Conservation (phyloP, 305 asterid species). For the Solanum hybrid region DNA sequence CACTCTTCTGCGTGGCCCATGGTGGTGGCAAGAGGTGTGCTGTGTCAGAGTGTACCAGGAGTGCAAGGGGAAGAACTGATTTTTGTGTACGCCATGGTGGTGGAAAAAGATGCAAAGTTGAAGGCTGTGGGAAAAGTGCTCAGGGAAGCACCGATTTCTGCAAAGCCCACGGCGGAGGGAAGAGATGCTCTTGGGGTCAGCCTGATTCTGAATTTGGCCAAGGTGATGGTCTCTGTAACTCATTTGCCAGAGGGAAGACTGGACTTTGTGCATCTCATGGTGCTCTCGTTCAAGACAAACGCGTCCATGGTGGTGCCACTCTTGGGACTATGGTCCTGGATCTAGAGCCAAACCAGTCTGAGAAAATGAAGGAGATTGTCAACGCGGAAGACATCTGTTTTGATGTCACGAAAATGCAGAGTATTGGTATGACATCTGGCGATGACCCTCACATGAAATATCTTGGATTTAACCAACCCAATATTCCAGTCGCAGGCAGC, state of each 20-base stretch:
- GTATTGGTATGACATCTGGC: conserved; percentile 19
- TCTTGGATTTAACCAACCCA: conserved; percentile 17
- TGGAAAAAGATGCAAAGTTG: conserved; percentile 84
- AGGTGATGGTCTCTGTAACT: conserved; percentile 55
- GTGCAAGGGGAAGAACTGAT: conserved; percentile 96
- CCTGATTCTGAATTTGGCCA: conserved; percentile 56
- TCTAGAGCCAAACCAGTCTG: conserved; percentile 15
- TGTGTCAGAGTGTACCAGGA: conserved; percentile 73
- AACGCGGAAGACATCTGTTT: conserved; percentile 26
- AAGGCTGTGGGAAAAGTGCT: conserved; percentile 84
- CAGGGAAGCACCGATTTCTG: conserved; percentile 99
- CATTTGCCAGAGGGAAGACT: conserved; percentile 72
- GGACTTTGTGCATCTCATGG: conserved; percentile 79
- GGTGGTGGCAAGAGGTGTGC: conserved; percentile 97
- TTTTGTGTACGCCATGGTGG: conserved; percentile 95
- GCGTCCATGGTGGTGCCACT: conserved; percentile 86
- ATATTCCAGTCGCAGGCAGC: conserved; percentile 21
- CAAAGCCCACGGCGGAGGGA: conserved; percentile 98
- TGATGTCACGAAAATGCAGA: conserved; percentile 24
- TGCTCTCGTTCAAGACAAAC: conserved; percentile 68
- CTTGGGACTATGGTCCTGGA: conserved; percentile 42
- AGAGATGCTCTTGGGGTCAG: conserved; percentile 88
- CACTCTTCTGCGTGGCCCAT: conserved; percentile 85
- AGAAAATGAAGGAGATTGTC: conserved; percentile 25
- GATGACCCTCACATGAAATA: conserved; percentile 22